Evolutionary conservation across 768 basidiomycete species (phyloP), one percentile per base, ranked within the genome.

Genomic region (Auriscalpium microsporum): DNA sequence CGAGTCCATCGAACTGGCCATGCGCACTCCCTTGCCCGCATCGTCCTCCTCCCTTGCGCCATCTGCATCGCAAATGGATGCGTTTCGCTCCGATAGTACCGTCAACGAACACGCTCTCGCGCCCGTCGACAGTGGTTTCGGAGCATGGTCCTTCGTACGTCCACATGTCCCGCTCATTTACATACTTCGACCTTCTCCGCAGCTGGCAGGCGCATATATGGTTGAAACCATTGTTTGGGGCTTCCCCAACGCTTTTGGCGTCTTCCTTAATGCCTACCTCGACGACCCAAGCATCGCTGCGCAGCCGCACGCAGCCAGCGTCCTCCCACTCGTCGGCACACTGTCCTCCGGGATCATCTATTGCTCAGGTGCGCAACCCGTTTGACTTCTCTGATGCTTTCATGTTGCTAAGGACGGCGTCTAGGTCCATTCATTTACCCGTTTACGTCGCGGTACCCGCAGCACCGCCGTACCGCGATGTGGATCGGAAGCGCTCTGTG

Each of bases 321-420:
- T 69, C 16, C 62, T 71, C 17, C 69, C 69, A 2, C 56, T 71
- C 11, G 63, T 68, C 45, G 69, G 69, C 14, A 66, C 64, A 1
- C 54, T 68, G 2, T 62, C 65, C 1, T 62, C 66, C 33, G 69
- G 69, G 1, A 63, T 69, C 33, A 69, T 69, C 17, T 70, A 68
- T 52, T 69, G 67, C 45, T 64, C 67, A 28, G 65, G 68, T 65
- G 52, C 19, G 58, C 35, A 10, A 10, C 10, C 33, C 11, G 28
- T 42, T 8, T 10, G 34, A 19, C 28, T 34, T 6, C 33, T 8
- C 16, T 16, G 19, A 33, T 54, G 13, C 36, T 45, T 5, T 19
- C 8, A 14, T 11, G 21, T 21, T 21, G 21, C 21, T 21, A 21
- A 21, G 21, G 21, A 21, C 3, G 13, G 34, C 14, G 28, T 21